A percentile compares a stretch with the other conserved stretches of the same genome.
These are phyloP conservation scores for Heteromeles arbutifolia DNA, from an alignment of 306 rosid species.

Conservation along the genomic window DNA sequence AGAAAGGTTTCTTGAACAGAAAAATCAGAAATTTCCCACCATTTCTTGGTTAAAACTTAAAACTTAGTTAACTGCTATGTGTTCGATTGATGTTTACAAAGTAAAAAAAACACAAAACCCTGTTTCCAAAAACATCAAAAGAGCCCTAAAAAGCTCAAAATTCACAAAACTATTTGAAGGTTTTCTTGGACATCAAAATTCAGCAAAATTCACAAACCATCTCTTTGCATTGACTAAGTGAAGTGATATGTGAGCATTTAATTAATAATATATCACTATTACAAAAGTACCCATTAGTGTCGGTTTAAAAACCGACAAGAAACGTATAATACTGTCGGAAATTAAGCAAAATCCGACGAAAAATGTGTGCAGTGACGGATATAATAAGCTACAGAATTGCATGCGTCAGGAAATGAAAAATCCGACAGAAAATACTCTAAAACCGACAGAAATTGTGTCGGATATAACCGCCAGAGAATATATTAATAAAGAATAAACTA, in stretches of 20 bases:
- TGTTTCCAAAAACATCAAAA: not conserved
- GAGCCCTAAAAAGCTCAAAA: not conserved
- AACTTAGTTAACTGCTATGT: conserved; percentile 15
- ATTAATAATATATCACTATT: too few relatives aligned
- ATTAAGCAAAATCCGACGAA: too few relatives aligned
- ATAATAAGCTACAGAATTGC: too few relatives aligned
- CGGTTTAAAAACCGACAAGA: too few relatives aligned
- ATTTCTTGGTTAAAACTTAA: not conserved
- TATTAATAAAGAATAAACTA: too few relatives aligned
- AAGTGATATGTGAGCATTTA: not conserved
- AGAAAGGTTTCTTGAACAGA: not conserved
- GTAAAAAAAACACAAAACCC: not conserved
- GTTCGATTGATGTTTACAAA: not conserved
- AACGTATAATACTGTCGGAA: too few relatives aligned
- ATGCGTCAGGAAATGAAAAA: too few relatives aligned
- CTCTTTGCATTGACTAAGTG: not conserved
- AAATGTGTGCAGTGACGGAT: too few relatives aligned
- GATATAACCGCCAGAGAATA: too few relatives aligned
- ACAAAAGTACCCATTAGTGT: too few relatives aligned
- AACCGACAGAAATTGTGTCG: too few relatives aligned
- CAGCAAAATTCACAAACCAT: not conserved
- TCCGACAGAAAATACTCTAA: too few relatives aligned
- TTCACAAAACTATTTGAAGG: not conserved
- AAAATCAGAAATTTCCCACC: not conserved
- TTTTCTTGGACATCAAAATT: not conserved